These are phyloP conservation scores for Sporodiniella umbellata DNA, from an alignment of 371 early-diverging fungal species.

Conservation along the genomic window DNA sequence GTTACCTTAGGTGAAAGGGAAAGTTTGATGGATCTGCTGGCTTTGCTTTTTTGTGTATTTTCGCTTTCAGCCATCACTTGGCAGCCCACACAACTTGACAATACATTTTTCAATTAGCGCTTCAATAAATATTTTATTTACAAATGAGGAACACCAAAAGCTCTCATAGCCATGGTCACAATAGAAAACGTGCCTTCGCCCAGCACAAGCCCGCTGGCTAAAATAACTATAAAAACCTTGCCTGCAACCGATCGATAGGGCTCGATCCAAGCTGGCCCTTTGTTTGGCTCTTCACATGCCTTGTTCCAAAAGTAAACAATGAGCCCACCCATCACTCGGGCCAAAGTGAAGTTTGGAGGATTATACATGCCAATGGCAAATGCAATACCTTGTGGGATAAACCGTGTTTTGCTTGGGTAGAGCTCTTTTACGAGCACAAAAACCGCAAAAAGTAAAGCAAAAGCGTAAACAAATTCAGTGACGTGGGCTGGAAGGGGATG, in stretches of 20 bases:
- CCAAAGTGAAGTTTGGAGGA: conserved; percentile 76
- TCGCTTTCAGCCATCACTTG: neutral
- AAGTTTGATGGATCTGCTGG: conserved; percentile 2
- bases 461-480: conserved; percentile 53
- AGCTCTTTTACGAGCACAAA: conserved; percentile 54
- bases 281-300: conserved; percentile 28
- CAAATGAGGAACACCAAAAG: conserved; percentile 41
- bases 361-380: conserved; percentile 87
- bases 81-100: neutral
- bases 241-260: conserved; percentile 32
- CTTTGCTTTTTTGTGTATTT: conserved; percentile 1
- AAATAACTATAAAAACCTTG: conserved; percentile 65
- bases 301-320: conserved; percentile 45
- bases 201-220: conserved; percentile 78
- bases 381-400: conserved; percentile 73
- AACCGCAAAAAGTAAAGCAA: conserved; percentile 56
- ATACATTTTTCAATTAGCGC: too few species aligned
- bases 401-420: conserved; percentile 23
- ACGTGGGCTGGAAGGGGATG: conserved; percentile 68
- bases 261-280: conserved; percentile 7
- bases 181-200: conserved; percentile 79
- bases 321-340: conserved; percentile 71
- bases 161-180: conserved; percentile 50
- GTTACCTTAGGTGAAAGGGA: conserved; percentile 23
- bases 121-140: conserved; percentile 9